Percentiles rank a stretch among this genome's conserved stretches.
Evolutionary conservation across 1,284 basidiomycete species (phyloP).

Genomic region (Mycena sp.): DNA sequence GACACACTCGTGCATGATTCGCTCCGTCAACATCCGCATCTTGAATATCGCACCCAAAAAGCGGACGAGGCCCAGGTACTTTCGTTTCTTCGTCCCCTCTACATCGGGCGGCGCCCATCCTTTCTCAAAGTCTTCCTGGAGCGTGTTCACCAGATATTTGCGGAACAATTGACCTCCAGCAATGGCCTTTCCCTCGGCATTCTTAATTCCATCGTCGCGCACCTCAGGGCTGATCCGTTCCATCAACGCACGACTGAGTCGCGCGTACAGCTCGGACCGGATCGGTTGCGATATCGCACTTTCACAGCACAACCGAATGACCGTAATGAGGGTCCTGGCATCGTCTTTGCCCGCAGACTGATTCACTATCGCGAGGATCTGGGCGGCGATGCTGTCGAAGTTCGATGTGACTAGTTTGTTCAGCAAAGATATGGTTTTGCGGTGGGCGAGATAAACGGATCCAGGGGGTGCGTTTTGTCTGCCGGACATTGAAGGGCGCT

Average conservation of each 20-base stretch:
- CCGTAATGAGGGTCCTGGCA: conserved; percentile 91
- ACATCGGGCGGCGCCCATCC: too few relatives aligned
- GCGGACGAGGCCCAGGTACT: conserved; percentile 93
- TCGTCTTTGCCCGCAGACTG: too few relatives aligned
- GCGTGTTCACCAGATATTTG: too few relatives aligned
- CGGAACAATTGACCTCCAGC: too few relatives aligned
- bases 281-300: conserved; percentile 95
- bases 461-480: too few relatives aligned
- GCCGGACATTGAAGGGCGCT: too few relatives aligned
- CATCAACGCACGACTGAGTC: conserved; percentile 92
- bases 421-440: conserved; percentile 92
- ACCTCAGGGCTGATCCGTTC: conserved; percentile 87
- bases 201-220: too few relatives aligned
- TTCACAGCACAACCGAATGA: conserved; percentile 95
- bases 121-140: too few relatives aligned
- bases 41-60: conserved; percentile 88
- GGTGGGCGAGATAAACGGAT: too few relatives aligned
- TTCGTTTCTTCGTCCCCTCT: conserved; percentile 79
- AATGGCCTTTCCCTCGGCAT: too few relatives aligned
- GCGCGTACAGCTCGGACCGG: conserved; percentile 97
- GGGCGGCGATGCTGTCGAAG: conserved; percentile 93
- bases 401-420: conserved; percentile 98
- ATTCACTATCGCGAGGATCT: conserved; percentile 96
- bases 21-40: conserved; percentile 75
- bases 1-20: conserved; percentile 81